A percentile compares a stretch with the other conserved stretches of the same genome.
Conservation (phyloP, 192 early-diverging fungal genomes). For the Coemansia guatemalensis region DNA sequence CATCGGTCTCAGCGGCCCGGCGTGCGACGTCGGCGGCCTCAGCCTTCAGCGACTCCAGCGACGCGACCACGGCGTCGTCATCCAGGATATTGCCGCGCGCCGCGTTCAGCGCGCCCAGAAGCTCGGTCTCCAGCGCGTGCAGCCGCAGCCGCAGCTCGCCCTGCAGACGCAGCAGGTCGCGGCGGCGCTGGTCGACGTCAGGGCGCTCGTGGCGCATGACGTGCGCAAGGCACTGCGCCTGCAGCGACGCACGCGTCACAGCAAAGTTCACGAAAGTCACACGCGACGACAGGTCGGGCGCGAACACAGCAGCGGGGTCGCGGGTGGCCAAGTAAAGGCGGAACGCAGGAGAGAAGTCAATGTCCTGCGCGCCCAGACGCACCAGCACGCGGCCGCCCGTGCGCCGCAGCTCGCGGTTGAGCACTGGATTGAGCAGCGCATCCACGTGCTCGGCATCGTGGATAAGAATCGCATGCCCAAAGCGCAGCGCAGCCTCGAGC, state of each 20-base stretch:
- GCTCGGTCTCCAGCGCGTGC: slow-evolving; percentile 88
- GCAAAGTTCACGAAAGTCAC: slow-evolving; percentile 99
- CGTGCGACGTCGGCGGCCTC: slow-evolving; percentile 93
- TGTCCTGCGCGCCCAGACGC: slow-evolving; percentile 94
- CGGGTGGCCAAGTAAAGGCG: slow-evolving; percentile 91
- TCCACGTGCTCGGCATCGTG: slow-evolving; percentile 97
- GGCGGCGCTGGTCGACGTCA: slow-evolving; percentile 91
- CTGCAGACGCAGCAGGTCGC: slow-evolving; percentile 90
- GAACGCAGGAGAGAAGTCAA: slow-evolving; percentile 99
- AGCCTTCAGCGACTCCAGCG: slow-evolving; percentile 92
- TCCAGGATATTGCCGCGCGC: slow-evolving; percentile 97
- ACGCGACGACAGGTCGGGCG: slow-evolving; percentile 95
- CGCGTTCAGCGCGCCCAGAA: slow-evolving; percentile 91
- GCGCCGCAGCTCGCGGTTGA: slow-evolving; percentile 95
- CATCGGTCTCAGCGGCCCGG: slow-evolving; percentile 93
- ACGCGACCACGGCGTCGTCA: slow-evolving; percentile 92
- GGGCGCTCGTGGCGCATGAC: slow-evolving; percentile 94
- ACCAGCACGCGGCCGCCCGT: slow-evolving; percentile 96
- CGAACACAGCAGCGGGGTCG: slow-evolving; percentile 89
- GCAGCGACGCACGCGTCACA: slow-evolving; percentile 91
- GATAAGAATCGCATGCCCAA: slow-evolving; percentile 96
- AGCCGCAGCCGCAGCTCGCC: slow-evolving; percentile 95
- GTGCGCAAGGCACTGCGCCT: slow-evolving; percentile 96
- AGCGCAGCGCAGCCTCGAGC: slow-evolving; percentile 95
- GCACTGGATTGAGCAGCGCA: slow-evolving; percentile 95